Percentiles rank a stretch among this genome's conserved stretches.
These are phyloP conservation scores for Pleurotus tuoliensis DNA, from an alignment of 768 basidiomycete genomes.

Conservation along the genomic window DNA sequence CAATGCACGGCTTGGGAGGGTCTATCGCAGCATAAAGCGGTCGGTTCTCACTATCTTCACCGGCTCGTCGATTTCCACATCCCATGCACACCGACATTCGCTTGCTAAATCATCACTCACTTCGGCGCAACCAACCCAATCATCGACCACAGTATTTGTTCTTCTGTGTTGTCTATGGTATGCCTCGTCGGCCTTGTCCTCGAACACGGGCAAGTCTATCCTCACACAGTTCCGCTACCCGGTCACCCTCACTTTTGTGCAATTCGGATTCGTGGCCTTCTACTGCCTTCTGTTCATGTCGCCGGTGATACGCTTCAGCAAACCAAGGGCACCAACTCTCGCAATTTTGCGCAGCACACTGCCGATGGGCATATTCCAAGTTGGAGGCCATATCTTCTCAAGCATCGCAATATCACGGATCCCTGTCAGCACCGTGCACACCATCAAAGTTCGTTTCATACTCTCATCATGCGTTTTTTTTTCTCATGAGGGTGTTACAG, in stretches of 20 bases:
- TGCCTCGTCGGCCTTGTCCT: constrained; percentile 85
- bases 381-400: constrained; percentile 96
- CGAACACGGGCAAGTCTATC: constrained; percentile 95
- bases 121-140: constrained; percentile 19
- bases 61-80: background rate
- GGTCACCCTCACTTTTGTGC: constrained; percentile 94
- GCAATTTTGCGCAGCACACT: constrained; percentile 76
- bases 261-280: constrained; percentile 90
- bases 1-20: constrained; percentile 1
- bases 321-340: constrained; percentile 64
- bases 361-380: constrained; percentile 97
- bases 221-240: constrained; percentile 91
- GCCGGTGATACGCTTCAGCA: constrained; percentile 63
- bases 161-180: constrained; percentile 92
- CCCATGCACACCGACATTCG: background rate
- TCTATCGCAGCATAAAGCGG: constrained; percentile 4
- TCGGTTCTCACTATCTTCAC: background rate
- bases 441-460: constrained; percentile 78
- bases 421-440: constrained; percentile 96
- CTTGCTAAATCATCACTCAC: constrained; percentile 25
- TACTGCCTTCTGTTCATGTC: constrained; percentile 87
- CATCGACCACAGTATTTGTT: constrained; percentile 53
- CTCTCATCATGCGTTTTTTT: background rate
- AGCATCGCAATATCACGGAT: constrained; percentile 96
- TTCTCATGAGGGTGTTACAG: constrained; percentile 34